These are phyloP conservation scores for Trichomonascaceae sp. DNA, from an alignment of 1,139 yeast genomes.

Conservation along the genomic window DNA sequence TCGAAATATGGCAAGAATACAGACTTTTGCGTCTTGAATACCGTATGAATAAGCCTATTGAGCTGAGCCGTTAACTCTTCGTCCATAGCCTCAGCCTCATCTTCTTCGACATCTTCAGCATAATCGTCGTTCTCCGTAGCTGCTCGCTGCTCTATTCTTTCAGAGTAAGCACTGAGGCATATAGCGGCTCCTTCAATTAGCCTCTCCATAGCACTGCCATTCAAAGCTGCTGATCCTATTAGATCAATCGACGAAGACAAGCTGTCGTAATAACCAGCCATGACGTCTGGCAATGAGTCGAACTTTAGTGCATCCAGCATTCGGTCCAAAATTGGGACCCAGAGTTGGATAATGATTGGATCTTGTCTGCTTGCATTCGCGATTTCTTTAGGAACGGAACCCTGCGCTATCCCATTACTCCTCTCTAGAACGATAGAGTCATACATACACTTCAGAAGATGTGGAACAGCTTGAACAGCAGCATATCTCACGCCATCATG, in stretches of 20 bases:
- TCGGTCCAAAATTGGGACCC: conserved; percentile 68
- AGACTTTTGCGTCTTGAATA: conserved; percentile 59
- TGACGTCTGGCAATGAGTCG: conserved; percentile 82
- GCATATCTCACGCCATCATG: conserved; percentile 94
- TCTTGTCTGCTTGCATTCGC: conserved; percentile 24
- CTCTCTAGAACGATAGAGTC: conserved; percentile 37
- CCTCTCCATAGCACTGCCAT: conserved; percentile 49
- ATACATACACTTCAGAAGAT: conserved; percentile 63
- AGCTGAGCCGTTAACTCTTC: conserved; percentile 85
- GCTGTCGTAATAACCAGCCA: conserved; percentile 71
- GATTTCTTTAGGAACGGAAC: conserved; percentile 33
- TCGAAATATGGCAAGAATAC: conserved; percentile 64
- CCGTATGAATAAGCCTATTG: conserved; percentile 66
- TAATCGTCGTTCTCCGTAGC: conserved; percentile 68
- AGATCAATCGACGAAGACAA: conserved; percentile 61
- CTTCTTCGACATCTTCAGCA: conserved; percentile 61
- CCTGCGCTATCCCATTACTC: conserved; percentile 30
- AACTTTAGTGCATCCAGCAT: conserved; percentile 60
- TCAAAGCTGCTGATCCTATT: conserved; percentile 56
- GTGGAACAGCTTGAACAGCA: conserved; percentile 79
- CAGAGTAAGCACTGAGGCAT: conserved; percentile 62
- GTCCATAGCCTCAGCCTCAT: conserved; percentile 83
- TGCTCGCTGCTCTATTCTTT: conserved; percentile 62
- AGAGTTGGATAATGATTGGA: conserved; percentile 50
- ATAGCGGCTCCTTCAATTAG: conserved; percentile 56